phyloP scores from a whole-genome alignment of 169 alveolate genomes.

The Plasmodium sp. region DNA sequence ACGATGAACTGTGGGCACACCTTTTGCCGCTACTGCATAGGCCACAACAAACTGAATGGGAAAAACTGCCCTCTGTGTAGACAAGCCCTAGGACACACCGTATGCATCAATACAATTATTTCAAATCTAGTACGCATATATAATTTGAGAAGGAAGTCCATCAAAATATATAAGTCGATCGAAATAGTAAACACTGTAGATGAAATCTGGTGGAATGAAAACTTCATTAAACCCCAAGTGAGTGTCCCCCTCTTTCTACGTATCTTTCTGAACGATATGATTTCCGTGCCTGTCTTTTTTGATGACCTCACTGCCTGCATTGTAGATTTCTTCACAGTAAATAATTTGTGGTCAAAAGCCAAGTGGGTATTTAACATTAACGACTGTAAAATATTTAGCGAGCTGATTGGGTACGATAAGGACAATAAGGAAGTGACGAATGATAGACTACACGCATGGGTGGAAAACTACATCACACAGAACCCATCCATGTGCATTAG shows the following conservation, averaged over 20 bases:
- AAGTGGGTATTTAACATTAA: constrained; percentile 84
- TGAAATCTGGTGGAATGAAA: constrained; percentile 87
- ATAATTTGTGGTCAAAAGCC: constrained; percentile 79
- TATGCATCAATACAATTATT: constrained; percentile 86
- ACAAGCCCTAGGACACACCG: constrained; percentile 86
- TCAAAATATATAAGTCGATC: constrained; percentile 33
- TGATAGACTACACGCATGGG: constrained; percentile 83
- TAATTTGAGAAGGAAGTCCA: constrained; percentile 76
- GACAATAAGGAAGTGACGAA: constrained; percentile 55
- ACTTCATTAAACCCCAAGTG: constrained; percentile 83
- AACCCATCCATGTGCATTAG: constrained; percentile 80
- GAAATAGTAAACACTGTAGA: constrained; percentile 69
- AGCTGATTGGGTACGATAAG: constrained; percentile 79
- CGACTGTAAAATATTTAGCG: constrained; percentile 78
- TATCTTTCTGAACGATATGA: constrained; percentile 80
- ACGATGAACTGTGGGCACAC: constrained; percentile 93
- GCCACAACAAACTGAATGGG: constrained; percentile 83
- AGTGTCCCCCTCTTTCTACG: constrained; percentile 83
- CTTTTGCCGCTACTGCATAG: constrained; percentile 91
- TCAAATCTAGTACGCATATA: constrained; percentile 85
- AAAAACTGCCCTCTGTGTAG: constrained; percentile 91
- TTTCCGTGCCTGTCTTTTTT: constrained; percentile 83
- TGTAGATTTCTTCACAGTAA: constrained; percentile 79
- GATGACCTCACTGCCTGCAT: constrained; percentile 86
- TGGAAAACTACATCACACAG: constrained; percentile 78